Conservation (phyloP, 345 rosid species). For the Eucalyptus camaldulensis region DNA sequence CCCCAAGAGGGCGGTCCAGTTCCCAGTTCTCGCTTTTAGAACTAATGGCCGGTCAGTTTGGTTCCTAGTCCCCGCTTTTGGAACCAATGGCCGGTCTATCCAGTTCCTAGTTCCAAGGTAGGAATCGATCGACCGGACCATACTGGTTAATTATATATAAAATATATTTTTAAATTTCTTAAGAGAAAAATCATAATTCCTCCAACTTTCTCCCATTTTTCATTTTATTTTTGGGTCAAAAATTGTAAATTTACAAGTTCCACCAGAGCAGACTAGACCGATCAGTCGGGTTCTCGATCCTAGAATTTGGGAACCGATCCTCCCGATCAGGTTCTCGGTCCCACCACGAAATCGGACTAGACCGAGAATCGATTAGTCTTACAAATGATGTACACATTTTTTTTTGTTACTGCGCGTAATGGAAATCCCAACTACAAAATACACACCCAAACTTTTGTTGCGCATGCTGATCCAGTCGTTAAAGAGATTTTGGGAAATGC, state of each 20-base stretch:
- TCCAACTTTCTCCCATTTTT: too few relatives aligned
- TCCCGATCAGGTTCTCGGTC: accelerated
- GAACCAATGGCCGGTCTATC: too few relatives aligned
- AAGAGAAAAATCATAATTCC: too few relatives aligned
- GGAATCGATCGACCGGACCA: accelerated
- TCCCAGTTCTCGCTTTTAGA: accelerated
- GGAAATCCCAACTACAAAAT: background rate
- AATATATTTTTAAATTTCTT: too few relatives aligned
- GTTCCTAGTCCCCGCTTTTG: accelerated
- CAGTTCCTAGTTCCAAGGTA: accelerated
- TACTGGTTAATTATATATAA: too few relatives aligned
- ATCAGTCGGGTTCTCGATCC: accelerated
- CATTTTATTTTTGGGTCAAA: too few relatives aligned
- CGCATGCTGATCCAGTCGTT: background rate
- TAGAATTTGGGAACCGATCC: accelerated
- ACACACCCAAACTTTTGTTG: background rate
- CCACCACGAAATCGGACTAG: accelerated
- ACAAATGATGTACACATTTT: background rate
- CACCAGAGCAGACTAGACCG: accelerated
- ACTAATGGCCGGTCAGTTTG: accelerated
- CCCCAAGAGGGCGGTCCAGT: accelerated
- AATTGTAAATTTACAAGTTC: accelerated
- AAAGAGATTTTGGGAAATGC: background rate
- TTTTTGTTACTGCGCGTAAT: background rate
- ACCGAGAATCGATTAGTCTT: accelerated